phyloP scores from a whole-genome alignment of 768 basidiomycete species.

The Floccularia luteovirens region DNA sequence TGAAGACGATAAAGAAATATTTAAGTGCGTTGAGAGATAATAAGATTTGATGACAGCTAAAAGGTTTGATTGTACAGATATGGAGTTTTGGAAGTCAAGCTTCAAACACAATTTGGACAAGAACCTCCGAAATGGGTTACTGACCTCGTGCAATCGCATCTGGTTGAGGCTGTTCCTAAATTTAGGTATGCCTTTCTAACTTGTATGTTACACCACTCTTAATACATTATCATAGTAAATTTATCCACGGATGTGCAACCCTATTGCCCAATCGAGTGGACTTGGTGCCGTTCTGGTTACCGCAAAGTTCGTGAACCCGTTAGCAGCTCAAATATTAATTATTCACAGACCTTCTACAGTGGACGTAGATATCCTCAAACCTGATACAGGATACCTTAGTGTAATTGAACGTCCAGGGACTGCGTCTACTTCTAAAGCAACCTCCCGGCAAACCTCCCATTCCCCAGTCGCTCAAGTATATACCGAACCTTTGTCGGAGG shows the following conservation, averaged over 20 bases:
- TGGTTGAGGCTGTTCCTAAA: conserved; percentile 97
- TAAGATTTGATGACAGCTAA: conserved; percentile 1
- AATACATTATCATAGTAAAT: conserved; percentile 49
- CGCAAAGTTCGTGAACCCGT: conserved; percentile 59
- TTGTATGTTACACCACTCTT: conserved; percentile 1
- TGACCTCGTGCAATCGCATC: conserved; percentile 90
- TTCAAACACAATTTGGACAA: conserved; percentile 94
- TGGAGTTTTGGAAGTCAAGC: conserved; percentile 94
- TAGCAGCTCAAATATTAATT: background rate
- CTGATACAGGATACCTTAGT: conserved; percentile 68
- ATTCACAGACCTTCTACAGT: conserved; percentile 35
- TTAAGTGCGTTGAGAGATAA: conserved; percentile 52
- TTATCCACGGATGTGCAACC: conserved; percentile 95
- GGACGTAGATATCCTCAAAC: conserved; percentile 94
- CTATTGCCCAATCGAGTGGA: conserved; percentile 89
- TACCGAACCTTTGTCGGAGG: conserved; percentile 89
- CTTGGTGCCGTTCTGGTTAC: conserved; percentile 97
- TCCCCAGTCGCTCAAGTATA: conserved; percentile 46
- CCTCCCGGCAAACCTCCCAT: conserved; percentile 32
- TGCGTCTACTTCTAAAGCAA: conserved; percentile 31
- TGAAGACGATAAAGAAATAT: conserved; percentile 80
- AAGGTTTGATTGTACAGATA: conserved; percentile 35
- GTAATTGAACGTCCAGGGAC: conserved; percentile 66
- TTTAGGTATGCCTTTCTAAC: conserved; percentile 55
- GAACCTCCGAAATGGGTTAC: conserved; percentile 95